Base-by-base conservation (phyloP, 1,284 basidiomycete genomes). In the Prillingera fragicola region DNA sequence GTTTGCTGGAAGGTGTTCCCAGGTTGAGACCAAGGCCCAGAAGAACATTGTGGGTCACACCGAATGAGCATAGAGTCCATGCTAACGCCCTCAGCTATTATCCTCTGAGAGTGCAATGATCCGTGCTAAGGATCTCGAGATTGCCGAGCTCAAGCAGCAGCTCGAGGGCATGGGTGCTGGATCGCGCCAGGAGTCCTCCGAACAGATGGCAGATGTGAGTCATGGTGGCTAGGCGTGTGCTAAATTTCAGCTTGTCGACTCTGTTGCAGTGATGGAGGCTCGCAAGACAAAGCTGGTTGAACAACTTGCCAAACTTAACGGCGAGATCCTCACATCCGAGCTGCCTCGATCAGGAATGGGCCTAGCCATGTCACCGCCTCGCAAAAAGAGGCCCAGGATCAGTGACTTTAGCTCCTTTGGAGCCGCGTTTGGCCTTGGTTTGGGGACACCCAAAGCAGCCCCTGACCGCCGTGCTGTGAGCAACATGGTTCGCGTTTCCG, bases 11-110 rank as follows among this genome's bases (percentile, higher is more conserved):
- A 57, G 76, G 15, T 78, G 76, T 48, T 76, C 77, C 40, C 71
- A 76, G 57, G 76, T 80, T 34, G 72, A 76, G 34, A 79, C 77
- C 3, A 74, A 75, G 42, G 78, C 78, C 5, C 72, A 75, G 59
- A 65, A 75, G 51, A 77, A 78, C 15, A 67, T 74, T 3, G 72
- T 75, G 56, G 62, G 70, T 57, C 1, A 2, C 1, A 10, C 6
- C 5, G 14, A 10, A 5, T n/a, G 2, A n/a, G 1, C 25, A 12
- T 18, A 13, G 26, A 7, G 38, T 4, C 21, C 10, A 25, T 38
- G n/a, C 39, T 34, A 19, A 41, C 38, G 28, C 19, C 27, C 5
- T 3, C 51, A 72, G 69, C 50, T 72, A 4, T 51, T 55, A 9
- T 60, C 62, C 1, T 64, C 65, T 0, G 68, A 73, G 40, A 57